phyloP scores from a whole-genome alignment of 2,329 filamentous ascomycete genomes.

The Aureobasidium vineae region DNA sequence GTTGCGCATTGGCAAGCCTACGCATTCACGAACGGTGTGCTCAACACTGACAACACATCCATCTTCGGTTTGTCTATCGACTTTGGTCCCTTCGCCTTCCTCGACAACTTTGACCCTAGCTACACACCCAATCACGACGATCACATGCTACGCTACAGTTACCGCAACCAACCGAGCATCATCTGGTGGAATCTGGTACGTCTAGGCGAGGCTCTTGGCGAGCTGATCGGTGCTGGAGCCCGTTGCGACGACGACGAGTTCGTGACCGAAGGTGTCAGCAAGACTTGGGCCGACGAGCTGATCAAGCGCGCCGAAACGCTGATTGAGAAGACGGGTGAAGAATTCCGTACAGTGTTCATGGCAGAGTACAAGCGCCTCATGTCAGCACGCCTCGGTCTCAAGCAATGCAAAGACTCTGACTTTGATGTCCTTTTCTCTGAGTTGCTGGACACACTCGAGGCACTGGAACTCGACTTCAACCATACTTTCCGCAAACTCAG shows the following conservation, averaged over 20 bases:
- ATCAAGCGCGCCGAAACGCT: conserved; percentile 77
- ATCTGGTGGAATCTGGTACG: conserved; percentile 99
- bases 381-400: conserved; percentile 74
- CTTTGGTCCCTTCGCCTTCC: conserved; percentile 95
- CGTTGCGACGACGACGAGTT: conserved; percentile 71
- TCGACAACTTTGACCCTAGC: conserved; percentile 91
- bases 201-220: conserved; percentile 82
- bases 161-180: conserved; percentile 90
- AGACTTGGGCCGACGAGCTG: conserved; percentile 67
- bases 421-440: conserved; percentile 81
- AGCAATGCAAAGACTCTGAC: conserved; percentile 65
- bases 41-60: conserved; percentile 98
- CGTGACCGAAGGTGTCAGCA: conserved; percentile 66
- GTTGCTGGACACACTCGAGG: conserved; percentile 76
- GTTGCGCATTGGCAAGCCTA: conserved; percentile 97
- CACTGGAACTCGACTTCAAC: conserved; percentile 85
- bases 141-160: conserved; percentile 79
- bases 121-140: conserved; percentile 99
- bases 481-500: conserved; percentile 86
- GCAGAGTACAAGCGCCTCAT: conserved; percentile 87
- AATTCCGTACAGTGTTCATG: conserved; percentile 84
- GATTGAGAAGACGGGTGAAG: conserved; percentile 76
- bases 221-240: conserved; percentile 76
- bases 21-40: conserved; percentile 97
- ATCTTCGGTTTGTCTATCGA: conserved; percentile 86